Evolutionary conservation across 495 filamentous ascomycete genomes (phyloP), one percentile per base, ranked within the genome.

Genomic region (Lindgomyces ingoldianus): DNA sequence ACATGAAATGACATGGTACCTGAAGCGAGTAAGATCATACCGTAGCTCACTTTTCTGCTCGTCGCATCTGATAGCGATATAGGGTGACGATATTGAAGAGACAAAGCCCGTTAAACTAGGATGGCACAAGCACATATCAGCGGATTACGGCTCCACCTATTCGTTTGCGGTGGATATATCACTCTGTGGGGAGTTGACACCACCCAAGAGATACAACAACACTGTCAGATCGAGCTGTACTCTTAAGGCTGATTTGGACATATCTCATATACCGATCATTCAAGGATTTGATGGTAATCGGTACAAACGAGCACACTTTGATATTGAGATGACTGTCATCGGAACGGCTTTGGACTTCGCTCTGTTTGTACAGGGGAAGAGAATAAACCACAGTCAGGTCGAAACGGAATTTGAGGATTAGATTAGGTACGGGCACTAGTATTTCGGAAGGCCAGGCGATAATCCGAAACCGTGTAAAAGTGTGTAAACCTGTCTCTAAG

Each of bases 291-390:
- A 39, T 14, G 33, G 33, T 18, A 26, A 53, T 8, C 8, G 8
- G 8, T 53, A 53, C 26, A 53, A 36, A 29, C 50, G 29, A 6
- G 6, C 26, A 18, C 8, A 53, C 18, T 53, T 27, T 27, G 50
- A 53, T 4, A 26, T 53, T 14, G 29, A 53, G 22, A 53, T 53
- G 50, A 53, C 9, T 4, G 50, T 53, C 24, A 53, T 36, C 12
- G 50, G 50, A 6, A 36, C 50, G 22, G 29, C 24, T 53, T 36
- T 53, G 29, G 50, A 53, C 4, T 53, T 53, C 18, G 29, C 50
- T 12, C 12, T 53, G n/a, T 30, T 26, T 25, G 16, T 24, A 9
- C 24, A 26, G 26, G 50, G 50, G 16, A 26, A n/a, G 16, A 6
- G 18, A 25, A n/a, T 22, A 14, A 21, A 26, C n/a, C 50, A 53